phyloP scores from a whole-genome alignment of 305 asterid species.

The Rubia balearica region DNA sequence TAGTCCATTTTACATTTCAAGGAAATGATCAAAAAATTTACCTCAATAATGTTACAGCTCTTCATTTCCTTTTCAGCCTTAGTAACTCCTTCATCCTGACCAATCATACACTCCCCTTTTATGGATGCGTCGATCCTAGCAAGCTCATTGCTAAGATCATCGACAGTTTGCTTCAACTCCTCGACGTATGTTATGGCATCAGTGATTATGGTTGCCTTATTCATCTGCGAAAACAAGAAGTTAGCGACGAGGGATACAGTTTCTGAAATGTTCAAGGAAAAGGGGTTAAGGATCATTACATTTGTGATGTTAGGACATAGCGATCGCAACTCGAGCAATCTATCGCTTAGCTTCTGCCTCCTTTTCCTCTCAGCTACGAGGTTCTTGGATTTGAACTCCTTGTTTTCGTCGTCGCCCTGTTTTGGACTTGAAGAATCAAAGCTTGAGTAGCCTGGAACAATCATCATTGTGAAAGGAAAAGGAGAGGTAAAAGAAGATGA shows the following conservation, averaged over 20 bases:
- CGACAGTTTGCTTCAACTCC: slow-evolving; percentile 41
- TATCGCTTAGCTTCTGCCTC: slow-evolving; percentile 62
- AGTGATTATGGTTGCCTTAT: slow-evolving; percentile 54
- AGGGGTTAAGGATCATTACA: slow-evolving; percentile 37
- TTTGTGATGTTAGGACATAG: slow-evolving; percentile 75
- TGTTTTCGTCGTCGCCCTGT: slow-evolving; percentile 20
- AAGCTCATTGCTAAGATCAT: slow-evolving; percentile 48
- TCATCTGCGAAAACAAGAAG: slow-evolving; percentile 42
- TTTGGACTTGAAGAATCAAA: slow-evolving; percentile 22
- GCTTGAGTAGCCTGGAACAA: slow-evolving; percentile 16
- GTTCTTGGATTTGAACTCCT: slow-evolving; percentile 60
- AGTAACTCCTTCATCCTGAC: slow-evolving; percentile 22
- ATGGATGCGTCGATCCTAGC: slow-evolving; percentile 36
- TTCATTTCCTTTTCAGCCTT: slow-evolving; percentile 36
- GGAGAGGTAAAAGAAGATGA: neutral
- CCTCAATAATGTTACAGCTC: slow-evolving; percentile 34
- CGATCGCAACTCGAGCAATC: slow-evolving; percentile 64
- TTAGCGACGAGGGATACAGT: neutral
- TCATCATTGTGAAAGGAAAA: neutral
- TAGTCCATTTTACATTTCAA: too few relatives aligned
- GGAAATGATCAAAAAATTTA: slow-evolving; percentile 10
- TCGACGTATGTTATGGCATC: slow-evolving; percentile 71
- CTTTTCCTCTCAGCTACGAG: slow-evolving; percentile 65
- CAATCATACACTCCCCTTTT: slow-evolving; percentile 17
- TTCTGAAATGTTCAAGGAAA: neutral